These are phyloP conservation scores for Beauveria caledonica DNA, from an alignment of 2,329 filamentous ascomycete species.

Conservation along the genomic window DNA sequence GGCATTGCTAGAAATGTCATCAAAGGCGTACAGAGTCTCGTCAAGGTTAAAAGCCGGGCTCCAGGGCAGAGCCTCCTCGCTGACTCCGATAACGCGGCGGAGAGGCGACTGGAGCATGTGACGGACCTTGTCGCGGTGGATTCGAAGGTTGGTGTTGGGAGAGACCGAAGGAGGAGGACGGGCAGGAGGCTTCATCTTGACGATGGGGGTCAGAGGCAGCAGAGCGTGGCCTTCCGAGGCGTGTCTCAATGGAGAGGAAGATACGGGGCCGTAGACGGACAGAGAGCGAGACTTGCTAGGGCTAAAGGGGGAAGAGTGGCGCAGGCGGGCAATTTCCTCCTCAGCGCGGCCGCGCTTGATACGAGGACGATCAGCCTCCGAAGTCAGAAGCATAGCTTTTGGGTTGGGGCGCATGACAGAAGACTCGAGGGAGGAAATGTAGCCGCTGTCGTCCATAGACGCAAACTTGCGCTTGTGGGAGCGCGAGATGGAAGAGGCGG, in stretches of 20 bases:
- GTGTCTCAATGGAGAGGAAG: constrained; percentile 61
- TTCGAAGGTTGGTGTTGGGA: constrained; percentile 82
- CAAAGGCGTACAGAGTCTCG: constrained; percentile 41
- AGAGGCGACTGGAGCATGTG: constrained; percentile 74
- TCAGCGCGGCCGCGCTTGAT: constrained; percentile 88
- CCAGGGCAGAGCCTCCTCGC: constrained; percentile 45
- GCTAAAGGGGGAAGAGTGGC: constrained; percentile 88
- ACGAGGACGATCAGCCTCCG: constrained; percentile 69
- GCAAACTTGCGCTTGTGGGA: constrained; percentile 69
- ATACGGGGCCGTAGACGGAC: constrained; percentile 43
- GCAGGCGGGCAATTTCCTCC: constrained; percentile 88
- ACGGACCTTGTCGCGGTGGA: constrained; percentile 77
- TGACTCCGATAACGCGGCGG: constrained; percentile 34
- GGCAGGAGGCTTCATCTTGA: constrained; percentile 63
- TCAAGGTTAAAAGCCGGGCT: constrained; percentile 61
- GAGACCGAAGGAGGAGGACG: constrained; percentile 66
- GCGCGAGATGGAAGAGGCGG: constrained; percentile 55
- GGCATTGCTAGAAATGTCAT: constrained; percentile 41
- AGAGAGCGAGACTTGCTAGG: constrained; percentile 62
- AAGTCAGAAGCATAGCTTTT: constrained; percentile 58
- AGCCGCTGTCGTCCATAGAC: constrained; percentile 85
- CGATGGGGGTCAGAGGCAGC: constrained; percentile 72
- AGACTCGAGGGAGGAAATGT: constrained; percentile 92
- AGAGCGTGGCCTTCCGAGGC: constrained; percentile 51
- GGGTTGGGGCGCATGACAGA: constrained; percentile 68